Evolutionary conservation across 306 rosid genomes (phyloP).

Genomic region (Styphnolobium japonicum): DNA sequence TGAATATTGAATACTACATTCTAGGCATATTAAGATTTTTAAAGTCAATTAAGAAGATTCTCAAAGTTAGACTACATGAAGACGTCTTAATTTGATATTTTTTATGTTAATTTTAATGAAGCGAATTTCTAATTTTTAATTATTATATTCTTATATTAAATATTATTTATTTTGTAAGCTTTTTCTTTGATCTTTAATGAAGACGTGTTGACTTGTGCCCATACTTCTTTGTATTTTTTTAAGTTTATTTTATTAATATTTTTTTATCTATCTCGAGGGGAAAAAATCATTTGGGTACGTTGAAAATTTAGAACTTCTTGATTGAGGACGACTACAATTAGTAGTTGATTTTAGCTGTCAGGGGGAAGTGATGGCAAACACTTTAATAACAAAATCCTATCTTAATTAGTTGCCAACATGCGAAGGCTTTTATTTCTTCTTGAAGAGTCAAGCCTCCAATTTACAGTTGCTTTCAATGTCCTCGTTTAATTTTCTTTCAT

Average conservation of each 20-base stretch:
- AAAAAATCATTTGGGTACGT: background rate
- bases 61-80: background rate
- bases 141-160: too few species aligned
- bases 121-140: too few species aligned
- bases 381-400: background rate
- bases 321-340: background rate
- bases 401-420: background rate
- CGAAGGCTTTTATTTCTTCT: background rate
- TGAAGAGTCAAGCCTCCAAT: conserved; percentile 16
- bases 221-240: too few species aligned
- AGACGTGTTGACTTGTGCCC: too few species aligned
- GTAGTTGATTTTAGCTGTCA: background rate
- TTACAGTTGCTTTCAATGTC: background rate
- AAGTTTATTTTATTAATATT: too few species aligned
- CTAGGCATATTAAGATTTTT: background rate
- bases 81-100: background rate
- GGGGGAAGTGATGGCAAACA: background rate
- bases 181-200: too few species aligned
- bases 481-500: background rate
- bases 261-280: too few species aligned
- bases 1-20: too few species aligned
- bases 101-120: too few species aligned
- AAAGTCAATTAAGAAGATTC: background rate
- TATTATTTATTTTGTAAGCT: too few species aligned
- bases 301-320: background rate